phyloP scores from a whole-genome alignment of 768 basidiomycete species.

The Leucocoprinus birnbaumii region DNA sequence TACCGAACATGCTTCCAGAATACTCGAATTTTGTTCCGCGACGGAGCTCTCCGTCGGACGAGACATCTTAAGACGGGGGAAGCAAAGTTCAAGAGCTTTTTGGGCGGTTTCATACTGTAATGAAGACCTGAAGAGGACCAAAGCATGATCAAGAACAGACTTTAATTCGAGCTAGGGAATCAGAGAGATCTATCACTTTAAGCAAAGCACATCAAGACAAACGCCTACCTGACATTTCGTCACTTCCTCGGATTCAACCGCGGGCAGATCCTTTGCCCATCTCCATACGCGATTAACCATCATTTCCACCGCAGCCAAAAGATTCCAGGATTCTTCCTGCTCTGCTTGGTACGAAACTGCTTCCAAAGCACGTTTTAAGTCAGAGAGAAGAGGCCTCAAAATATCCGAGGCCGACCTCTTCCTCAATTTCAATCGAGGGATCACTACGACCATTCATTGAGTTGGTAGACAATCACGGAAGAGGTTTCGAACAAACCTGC shows the following conservation, averaged over 20 bases:
- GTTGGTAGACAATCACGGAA: neutral
- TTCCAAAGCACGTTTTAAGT: conserved; percentile 29
- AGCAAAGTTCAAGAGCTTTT: conserved; percentile 39
- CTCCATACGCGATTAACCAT: conserved; percentile 22
- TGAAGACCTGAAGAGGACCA: conserved; percentile 24
- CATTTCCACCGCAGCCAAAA: conserved; percentile 26
- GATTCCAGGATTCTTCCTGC: conserved; percentile 27
- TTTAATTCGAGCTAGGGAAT: conserved; percentile 20
- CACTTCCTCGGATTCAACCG: conserved; percentile 20
- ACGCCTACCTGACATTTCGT: conserved; percentile 26
- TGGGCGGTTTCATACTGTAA: conserved; percentile 42
- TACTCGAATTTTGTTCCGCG: neutral
- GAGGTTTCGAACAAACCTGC: conserved; percentile 27
- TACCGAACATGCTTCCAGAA: conserved; percentile 17
- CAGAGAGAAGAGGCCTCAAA: conserved; percentile 35
- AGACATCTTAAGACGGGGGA: conserved; percentile 35
- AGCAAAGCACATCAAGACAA: neutral
- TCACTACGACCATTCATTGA: conserved; percentile 30
- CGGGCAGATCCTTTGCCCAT: conserved; percentile 28
- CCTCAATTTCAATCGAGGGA: conserved; percentile 42
- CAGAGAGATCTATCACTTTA: conserved; percentile 4
- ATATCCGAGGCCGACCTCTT: conserved; percentile 41
- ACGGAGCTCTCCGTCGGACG: neutral
- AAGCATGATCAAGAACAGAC: conserved; percentile 16
- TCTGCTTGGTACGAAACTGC: conserved; percentile 22